These are phyloP conservation scores for Citrus medica DNA, from an alignment of 345 rosid genomes.

Conservation along the genomic window DNA sequence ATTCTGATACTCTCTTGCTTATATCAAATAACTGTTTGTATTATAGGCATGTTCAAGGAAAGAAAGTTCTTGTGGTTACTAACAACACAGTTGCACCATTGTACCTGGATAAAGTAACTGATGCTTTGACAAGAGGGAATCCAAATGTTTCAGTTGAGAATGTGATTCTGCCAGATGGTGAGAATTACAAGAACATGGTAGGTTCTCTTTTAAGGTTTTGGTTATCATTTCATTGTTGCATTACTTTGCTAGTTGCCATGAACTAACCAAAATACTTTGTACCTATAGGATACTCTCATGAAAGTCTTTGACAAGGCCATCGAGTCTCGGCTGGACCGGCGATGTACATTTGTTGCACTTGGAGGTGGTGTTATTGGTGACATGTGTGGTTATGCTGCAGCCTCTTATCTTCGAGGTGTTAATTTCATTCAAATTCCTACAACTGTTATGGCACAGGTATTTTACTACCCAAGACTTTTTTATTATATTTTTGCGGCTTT, in stretches of 20 bases:
- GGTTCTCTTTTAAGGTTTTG: neutral
- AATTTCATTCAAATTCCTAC: constrained; percentile 98
- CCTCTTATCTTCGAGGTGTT: constrained; percentile 94
- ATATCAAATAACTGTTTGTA: neutral
- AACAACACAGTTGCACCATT: constrained; percentile 69
- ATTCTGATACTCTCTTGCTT: neutral
- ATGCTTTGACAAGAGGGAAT: constrained; percentile 77
- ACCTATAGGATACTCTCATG: constrained; percentile 70
- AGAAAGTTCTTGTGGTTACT: constrained; percentile 92
- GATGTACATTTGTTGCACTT: constrained; percentile 88
- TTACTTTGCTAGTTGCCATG: neutral
- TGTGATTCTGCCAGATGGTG: constrained; percentile 92
- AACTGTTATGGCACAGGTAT: constrained; percentile 97
- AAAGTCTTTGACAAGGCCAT: constrained; percentile 96
- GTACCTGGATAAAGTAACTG: constrained; percentile 72
- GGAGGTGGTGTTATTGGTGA: constrained; percentile 99
- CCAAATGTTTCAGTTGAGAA: constrained; percentile 79
- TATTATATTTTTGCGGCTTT: neutral
- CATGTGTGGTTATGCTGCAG: constrained; percentile 98
- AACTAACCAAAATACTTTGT: constrained; percentile 11
- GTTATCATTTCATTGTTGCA: neutral
- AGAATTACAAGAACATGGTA: constrained; percentile 88
- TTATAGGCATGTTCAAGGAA: constrained; percentile 87
- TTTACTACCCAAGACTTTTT: neutral
- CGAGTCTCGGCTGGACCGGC: constrained; percentile 75